Evolutionary conservation across 2,329 filamentous ascomycete genomes (phyloP), one percentile per base, ranked within the genome.

Genomic region (Polychaeton citri): DNA sequence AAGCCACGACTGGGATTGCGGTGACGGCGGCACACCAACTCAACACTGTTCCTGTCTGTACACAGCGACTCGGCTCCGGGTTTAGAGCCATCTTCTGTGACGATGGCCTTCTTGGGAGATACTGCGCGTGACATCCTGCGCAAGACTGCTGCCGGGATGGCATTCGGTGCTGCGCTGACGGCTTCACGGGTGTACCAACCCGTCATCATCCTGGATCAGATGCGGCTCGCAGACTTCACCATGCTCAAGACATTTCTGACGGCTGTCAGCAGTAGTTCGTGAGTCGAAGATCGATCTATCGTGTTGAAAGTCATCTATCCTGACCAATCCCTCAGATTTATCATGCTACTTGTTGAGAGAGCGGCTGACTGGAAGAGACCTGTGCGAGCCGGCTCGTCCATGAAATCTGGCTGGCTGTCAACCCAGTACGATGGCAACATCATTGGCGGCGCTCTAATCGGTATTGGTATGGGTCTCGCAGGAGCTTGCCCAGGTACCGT

Each of bases 401-500:
- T 28, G 24, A 61, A 66, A 5, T 50, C 76, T 18, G 68, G 65
- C 35, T 58, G 76, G 46, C 66, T 75, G 44, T 50, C 55, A 10
- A 28, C 24, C 12, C 12, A 12, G 13, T 75, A 74, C 47, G 76
- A 79, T 46, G 77, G 74, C 38, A 81, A 82, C 51, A 55, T 80
- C 32, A 45, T 79, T 43, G 78, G 78, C 37, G 78, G 77, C 4
- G 49, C 63, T 12, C 55, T 80, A 2, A 65, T 79, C 18, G 77
- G 78, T 21, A 53, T 68, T n/a, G 78, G 78, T 37, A 79, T 81
- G 76, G 66, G 72, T 5, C 57, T 80, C 12, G 70, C 75, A 0
- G 76, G 75, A 6, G 70, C 76, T 0, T 81, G 77, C 40, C 75
- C 78, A 0, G 78, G 78, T 1, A 79, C 75, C 0, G 65, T 79